Conservation (phyloP, 2,329 filamentous ascomycete species). For the Trichoderma hamatum region DNA sequence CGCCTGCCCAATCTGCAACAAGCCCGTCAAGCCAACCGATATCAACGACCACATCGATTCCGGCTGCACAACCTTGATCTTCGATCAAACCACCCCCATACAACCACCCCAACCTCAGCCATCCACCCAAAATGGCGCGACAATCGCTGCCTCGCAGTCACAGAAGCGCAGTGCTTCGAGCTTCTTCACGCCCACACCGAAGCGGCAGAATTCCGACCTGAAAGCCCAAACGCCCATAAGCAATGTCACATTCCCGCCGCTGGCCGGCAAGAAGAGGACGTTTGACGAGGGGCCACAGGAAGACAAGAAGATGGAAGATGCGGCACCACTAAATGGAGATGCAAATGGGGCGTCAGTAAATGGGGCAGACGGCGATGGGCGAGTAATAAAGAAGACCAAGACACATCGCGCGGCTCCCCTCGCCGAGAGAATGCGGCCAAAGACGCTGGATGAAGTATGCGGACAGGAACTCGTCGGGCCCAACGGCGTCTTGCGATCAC, state of each 20-base stretch:
- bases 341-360: constrained; percentile 19
- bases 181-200: constrained; percentile 65
- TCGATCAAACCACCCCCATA: constrained; percentile 48
- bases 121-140: constrained; percentile 31
- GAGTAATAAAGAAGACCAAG: constrained; percentile 66
- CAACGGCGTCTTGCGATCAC: constrained; percentile 77
- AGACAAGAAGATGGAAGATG: constrained; percentile 1
- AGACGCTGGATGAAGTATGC: constrained; percentile 79
- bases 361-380: constrained; percentile 39
- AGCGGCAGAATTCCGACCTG: constrained; percentile 47
- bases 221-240: constrained; percentile 40
- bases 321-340: constrained; percentile 12
- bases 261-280: constrained; percentile 51
- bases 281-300: constrained; percentile 49
- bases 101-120: constrained; percentile 40
- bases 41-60: constrained; percentile 95
- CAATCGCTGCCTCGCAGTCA: constrained; percentile 40
- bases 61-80: constrained; percentile 69
- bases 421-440: constrained; percentile 91
- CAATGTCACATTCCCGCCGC: constrained; percentile 39
- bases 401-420: constrained; percentile 75
- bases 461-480: constrained; percentile 91
- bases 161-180: constrained; percentile 59
- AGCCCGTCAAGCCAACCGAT: constrained; percentile 68
- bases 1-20: constrained; percentile 80